These are phyloP conservation scores for Dissophora globulifera DNA, from an alignment of 192 early-diverging fungal genomes.

Conservation along the genomic window DNA sequence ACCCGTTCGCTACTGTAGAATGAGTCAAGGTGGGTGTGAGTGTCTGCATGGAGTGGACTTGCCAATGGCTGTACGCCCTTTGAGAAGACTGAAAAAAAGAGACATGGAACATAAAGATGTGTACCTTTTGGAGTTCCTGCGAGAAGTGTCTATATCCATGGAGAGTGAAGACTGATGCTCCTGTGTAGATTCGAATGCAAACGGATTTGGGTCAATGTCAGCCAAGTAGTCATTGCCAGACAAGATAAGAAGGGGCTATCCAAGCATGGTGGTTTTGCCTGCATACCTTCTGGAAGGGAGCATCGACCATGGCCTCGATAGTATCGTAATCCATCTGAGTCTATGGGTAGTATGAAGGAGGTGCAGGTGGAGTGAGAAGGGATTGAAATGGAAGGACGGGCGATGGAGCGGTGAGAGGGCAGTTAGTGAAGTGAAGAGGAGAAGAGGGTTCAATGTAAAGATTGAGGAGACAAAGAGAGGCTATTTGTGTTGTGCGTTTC, in stretches of 20 bases:
- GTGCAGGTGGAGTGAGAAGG: too few species aligned
- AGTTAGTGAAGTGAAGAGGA: background rate
- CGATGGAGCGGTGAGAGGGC: too few species aligned
- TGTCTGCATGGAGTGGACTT: background rate
- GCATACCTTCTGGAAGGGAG: slow-evolving; percentile 66
- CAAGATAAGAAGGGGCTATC: too few species aligned
- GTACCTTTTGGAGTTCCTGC: slow-evolving; percentile 41
- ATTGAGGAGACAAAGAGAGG: background rate
- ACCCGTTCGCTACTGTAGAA: slow-evolving; percentile 15
- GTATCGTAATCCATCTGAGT: slow-evolving; percentile 52
- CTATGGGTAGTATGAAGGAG: too few species aligned
- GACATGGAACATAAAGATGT: background rate
- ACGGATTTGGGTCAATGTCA: too few species aligned
- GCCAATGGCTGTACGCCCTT: too few species aligned
- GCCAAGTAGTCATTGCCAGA: too few species aligned
- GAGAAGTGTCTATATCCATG: slow-evolving; percentile 28
- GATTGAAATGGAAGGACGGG: too few species aligned
- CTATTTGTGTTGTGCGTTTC: too few species aligned
- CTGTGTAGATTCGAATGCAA: slow-evolving; percentile 9
- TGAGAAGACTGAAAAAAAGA: too few species aligned
- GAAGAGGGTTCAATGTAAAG: background rate
- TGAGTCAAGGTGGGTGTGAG: background rate
- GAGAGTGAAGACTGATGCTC: slow-evolving; percentile 22
- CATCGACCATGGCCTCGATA: slow-evolving; percentile 70
- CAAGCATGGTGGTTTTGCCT: background rate